Base-by-base conservation (phyloP, 2,329 filamentous ascomycete genomes). In the Ascochyta viciae-villosae region DNA sequence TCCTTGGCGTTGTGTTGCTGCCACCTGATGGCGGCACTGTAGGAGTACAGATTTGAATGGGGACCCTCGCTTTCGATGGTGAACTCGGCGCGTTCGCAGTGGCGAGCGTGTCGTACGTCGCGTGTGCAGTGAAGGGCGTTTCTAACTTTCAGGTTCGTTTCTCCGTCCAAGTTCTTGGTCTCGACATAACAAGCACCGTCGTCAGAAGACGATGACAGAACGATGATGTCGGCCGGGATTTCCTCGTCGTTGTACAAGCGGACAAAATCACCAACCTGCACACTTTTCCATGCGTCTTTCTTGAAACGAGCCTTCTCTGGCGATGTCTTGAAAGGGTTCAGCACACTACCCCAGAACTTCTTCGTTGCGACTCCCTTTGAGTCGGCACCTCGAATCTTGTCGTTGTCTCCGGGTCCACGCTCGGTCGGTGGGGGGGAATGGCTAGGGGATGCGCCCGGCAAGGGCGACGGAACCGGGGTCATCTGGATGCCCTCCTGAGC, bases 171-270 rank as follows among this genome's bases (percentile, higher is more conserved):
- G 73, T 96, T 98, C 81, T 98, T 99, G 2, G 95, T 99, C 77
- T 99, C 95, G 22, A 99, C 90, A 68, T 97, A 99, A 77, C 95
- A 99, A 34, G 91, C 91, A 46, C 95, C 95, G 67, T 99, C 95
- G 0, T 89, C 85, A 67, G 98, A 95, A 2, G 95, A 96, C 0
- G 95, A 98, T 2, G 95, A 91, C 23, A 99, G 79, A 39, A 99
- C 90, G 43, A 98, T 89, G 42, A 99, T 82, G 76, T 99, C 95
- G 43, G 95, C 94, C 1, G 95, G 96, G 23, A 99, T 87, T 66
- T 96, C 92, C 70, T 99, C 95, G 64, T 96, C 90, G 69, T 96
- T 97, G 79, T 97, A 98, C 46, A 99, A 85, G 64, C 96, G 91
- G 50, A 99, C 89, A 76, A 96, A 98, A 76, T 99, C 95, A 43